phyloP scores from a whole-genome alignment of 148 eudicot genomes.

The Dysphania ambrosioides region DNA sequence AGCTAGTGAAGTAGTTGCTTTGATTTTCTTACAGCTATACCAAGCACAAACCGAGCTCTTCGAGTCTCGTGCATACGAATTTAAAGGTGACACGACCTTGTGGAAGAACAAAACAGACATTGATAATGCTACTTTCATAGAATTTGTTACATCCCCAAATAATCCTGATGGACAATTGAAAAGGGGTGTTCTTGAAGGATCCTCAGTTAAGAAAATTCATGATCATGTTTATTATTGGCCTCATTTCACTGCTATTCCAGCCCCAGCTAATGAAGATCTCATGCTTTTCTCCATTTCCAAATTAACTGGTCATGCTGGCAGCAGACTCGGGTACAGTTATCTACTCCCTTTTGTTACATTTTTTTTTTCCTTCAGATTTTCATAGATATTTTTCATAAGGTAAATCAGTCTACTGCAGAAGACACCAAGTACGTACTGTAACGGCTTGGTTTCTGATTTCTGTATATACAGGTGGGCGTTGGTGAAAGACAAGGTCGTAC shows the following conservation, averaged over 20 bases:
- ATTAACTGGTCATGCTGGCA: constrained; percentile 66
- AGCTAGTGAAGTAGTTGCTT: too few species aligned
- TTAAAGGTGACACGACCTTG: constrained; percentile 48
- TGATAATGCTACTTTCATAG: constrained; percentile 25
- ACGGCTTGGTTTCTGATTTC: too few species aligned
- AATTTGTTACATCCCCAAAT: constrained; percentile 61
- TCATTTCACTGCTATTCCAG: constrained; percentile 47
- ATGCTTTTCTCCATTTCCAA: constrained; percentile 61
- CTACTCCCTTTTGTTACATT: too few species aligned
- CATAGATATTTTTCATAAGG: too few species aligned
- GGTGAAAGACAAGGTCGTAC: constrained; percentile 52
- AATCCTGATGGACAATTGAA: constrained; percentile 46
- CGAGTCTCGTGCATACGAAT: constrained; percentile 35
- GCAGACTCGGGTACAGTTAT: constrained; percentile 45
- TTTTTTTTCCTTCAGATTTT: too few species aligned
- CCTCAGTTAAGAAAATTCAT: constrained; percentile 33
- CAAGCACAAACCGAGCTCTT: constrained; percentile 44
- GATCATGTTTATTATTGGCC: constrained; percentile 68
- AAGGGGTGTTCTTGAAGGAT: constrained; percentile 25
- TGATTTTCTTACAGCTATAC: constrained; percentile 37
- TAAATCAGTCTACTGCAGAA: too few species aligned
- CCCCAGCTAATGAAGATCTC: constrained; percentile 49
- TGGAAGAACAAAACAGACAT: constrained; percentile 37
- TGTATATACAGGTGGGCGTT: constrained; percentile 61
- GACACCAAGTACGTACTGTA: too few species aligned